Conservation (phyloP, 2,329 filamentous ascomycete species). For the Allantophomopsis lycopodina region DNA sequence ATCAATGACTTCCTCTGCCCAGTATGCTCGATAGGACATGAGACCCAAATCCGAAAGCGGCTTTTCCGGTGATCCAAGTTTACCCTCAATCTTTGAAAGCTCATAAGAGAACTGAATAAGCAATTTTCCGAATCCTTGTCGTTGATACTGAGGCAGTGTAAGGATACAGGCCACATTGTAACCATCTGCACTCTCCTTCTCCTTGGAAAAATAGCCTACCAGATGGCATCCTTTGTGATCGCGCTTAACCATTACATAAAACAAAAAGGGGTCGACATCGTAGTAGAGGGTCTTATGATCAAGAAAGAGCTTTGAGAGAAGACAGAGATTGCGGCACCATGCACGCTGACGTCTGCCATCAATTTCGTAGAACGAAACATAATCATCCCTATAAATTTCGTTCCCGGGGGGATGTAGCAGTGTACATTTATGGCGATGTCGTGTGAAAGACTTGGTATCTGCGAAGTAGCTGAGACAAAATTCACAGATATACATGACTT, state of each 20-base stretch:
- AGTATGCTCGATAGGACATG: slow-evolving; percentile 90
- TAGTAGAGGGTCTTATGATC: slow-evolving; percentile 99
- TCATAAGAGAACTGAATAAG: slow-evolving; percentile 98
- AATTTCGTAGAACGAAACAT: slow-evolving; percentile 93
- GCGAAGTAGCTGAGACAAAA: slow-evolving; percentile 91
- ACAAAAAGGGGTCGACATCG: slow-evolving; percentile 96
- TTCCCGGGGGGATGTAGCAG: slow-evolving; percentile 90
- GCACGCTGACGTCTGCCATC: slow-evolving; percentile 88
- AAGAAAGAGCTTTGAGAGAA: slow-evolving; percentile 90
- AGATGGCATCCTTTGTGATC: slow-evolving; percentile 86
- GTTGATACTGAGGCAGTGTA: slow-evolving; percentile 89
- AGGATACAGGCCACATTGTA: slow-evolving; percentile 98
- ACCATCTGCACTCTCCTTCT: slow-evolving; percentile 91
- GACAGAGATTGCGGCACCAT: slow-evolving; percentile 91
- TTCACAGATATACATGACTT: slow-evolving; percentile 92
- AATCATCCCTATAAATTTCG: slow-evolving; percentile 92
- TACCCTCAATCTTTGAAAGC: slow-evolving; percentile 86
- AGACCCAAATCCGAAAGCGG: slow-evolving; percentile 88
- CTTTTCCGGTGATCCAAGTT: slow-evolving; percentile 92
- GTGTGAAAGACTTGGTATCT: slow-evolving; percentile 65
- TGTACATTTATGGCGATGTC: slow-evolving; percentile 82
- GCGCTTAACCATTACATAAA: slow-evolving; percentile 92
- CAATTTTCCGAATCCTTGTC: slow-evolving; percentile 83
- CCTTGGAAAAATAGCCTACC: slow-evolving; percentile 99
- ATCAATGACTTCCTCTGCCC: slow-evolving; percentile 90